These are phyloP conservation scores for Malus hybrid DNA, from an alignment of 331 rosid genomes.

Conservation along the genomic window DNA sequence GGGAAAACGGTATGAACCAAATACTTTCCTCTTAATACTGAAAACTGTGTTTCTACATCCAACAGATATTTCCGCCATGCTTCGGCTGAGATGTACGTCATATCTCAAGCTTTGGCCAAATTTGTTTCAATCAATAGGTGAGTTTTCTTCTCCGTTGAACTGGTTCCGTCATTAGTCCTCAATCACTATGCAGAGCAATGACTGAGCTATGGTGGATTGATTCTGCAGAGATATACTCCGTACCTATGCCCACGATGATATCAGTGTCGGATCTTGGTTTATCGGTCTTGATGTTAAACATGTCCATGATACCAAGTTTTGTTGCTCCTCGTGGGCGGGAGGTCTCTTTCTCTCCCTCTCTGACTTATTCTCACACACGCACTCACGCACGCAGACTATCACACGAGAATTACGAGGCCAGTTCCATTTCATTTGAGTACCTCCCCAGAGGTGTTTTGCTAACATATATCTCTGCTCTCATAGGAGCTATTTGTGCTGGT, in stretches of 20 bases:
- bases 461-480: not conserved
- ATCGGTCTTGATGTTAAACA: conserved; percentile 87
- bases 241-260: conserved; percentile 85
- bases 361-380: not conserved
- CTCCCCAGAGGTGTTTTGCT: not conserved
- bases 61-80: conserved; percentile 96
- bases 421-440: not conserved
- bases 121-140: conserved; percentile 85
- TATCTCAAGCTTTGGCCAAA: conserved; percentile 85
- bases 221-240: conserved; percentile 75
- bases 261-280: conserved; percentile 91
- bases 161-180: conserved; percentile 7
- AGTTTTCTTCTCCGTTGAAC: conserved; percentile 16
- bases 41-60: conserved; percentile 4
- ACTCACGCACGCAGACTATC: not conserved
- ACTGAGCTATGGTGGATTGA: conserved; percentile 9
- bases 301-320: conserved; percentile 70
- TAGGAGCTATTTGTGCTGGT: conserved; percentile 97
- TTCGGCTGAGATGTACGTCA: conserved; percentile 85
- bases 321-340: conserved; percentile 90
- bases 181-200: conserved; percentile 15
- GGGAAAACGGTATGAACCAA: not conserved
- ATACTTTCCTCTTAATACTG: not conserved
- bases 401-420: not conserved
- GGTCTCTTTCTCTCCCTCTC: conserved; percentile 38